A percentile compares a stretch with the other conserved stretches of the same genome.
phyloP scores from a whole-genome alignment of 2,329 filamentous ascomycete species.

The Colletotrichum sojae region DNA sequence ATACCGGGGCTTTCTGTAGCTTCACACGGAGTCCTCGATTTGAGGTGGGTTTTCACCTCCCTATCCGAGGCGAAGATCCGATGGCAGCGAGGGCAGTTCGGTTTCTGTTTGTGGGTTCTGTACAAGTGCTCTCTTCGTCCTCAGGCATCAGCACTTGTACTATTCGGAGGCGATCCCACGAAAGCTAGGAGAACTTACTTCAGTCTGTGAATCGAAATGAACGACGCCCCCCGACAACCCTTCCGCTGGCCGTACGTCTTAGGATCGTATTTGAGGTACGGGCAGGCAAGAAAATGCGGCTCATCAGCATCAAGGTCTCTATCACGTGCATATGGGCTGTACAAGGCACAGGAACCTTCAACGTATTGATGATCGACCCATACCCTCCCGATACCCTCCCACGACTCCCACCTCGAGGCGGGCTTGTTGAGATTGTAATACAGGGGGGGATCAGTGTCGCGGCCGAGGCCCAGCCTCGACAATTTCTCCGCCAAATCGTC shows the following conservation, averaged over 20 bases:
- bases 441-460: too few species aligned
- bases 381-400: too few species aligned
- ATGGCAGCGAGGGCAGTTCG: slow-evolving; percentile 18
- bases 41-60: neutral
- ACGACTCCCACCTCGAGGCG: too few species aligned
- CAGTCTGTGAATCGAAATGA: neutral
- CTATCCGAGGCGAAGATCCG: neutral
- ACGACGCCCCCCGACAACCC: neutral
- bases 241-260: neutral
- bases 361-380: too few species aligned
- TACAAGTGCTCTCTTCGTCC: neutral
- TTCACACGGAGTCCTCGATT: neutral
- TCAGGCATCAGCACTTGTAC: too few species aligned
- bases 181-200: neutral
- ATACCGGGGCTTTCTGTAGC: neutral
- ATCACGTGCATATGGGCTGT: too few species aligned
- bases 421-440: too few species aligned
- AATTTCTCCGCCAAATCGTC: too few species aligned
- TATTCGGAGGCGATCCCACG: too few species aligned
- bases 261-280: slow-evolving; percentile 18
- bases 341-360: too few species aligned
- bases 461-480: too few species aligned
- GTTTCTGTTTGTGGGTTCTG: slow-evolving; percentile 10
- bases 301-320: too few species aligned
- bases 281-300: slow-evolving; percentile 2